Evolutionary conservation across 1,284 basidiomycete species (phyloP).

Genomic region (Melampsora americana): DNA sequence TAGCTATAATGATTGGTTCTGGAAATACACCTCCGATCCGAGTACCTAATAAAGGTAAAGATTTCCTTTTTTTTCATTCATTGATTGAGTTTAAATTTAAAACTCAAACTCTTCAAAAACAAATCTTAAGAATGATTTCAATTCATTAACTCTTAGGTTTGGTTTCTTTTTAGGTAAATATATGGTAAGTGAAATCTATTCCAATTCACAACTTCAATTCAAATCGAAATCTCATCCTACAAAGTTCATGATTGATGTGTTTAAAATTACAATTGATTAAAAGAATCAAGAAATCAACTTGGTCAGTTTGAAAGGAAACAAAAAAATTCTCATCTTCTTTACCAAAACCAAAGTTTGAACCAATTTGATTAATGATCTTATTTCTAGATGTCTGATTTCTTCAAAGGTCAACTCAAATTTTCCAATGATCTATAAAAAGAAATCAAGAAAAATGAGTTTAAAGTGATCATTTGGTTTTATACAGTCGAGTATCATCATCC

Average conservation of each 20-base stretch:
- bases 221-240: too few species aligned
- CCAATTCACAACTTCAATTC: neutral
- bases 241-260: too few species aligned
- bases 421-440: too few species aligned
- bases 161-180: neutral
- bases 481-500: neutral
- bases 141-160: neutral
- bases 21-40: slow-evolving; percentile 22
- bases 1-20: slow-evolving; percentile 26
- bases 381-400: slow-evolving; percentile 22
- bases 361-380: too few species aligned
- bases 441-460: too few species aligned
- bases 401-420: slow-evolving; percentile 5
- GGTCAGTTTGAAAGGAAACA: too few species aligned
- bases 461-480: too few species aligned
- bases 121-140: too few species aligned
- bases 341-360: neutral
- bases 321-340: too few species aligned
- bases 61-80: neutral
- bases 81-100: too few species aligned
- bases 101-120: neutral
- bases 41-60: slow-evolving; percentile 37
- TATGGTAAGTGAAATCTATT: neutral
- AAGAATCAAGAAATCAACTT: too few species aligned
- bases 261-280: too few species aligned